Evolutionary conservation across 1,284 basidiomycete species (phyloP).

Genomic region (Ceratobasidium sp.): DNA sequence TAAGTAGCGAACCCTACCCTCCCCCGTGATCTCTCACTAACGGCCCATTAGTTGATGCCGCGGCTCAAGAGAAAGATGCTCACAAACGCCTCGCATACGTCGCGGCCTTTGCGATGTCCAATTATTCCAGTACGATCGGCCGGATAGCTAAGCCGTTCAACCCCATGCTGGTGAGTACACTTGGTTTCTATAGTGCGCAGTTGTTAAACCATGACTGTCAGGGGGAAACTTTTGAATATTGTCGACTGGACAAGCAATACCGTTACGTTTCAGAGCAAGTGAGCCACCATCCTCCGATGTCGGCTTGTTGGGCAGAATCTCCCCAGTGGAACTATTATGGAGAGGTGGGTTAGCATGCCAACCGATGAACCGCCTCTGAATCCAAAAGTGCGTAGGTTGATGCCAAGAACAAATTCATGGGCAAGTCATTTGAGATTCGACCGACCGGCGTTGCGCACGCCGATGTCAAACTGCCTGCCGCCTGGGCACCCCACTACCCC

Average conservation of each 20-base stretch:
- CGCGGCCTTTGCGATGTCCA: constrained; percentile 97
- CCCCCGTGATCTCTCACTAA: constrained; percentile 17
- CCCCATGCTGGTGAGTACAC: constrained; percentile 77
- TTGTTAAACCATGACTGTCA: constrained; percentile 53
- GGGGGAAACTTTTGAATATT: constrained; percentile 95
- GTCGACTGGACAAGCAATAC: constrained; percentile 86
- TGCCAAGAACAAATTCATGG: constrained; percentile 94
- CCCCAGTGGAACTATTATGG: constrained; percentile 93
- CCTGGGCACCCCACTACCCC: constrained; percentile 60
- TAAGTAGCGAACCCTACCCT: constrained; percentile 59
- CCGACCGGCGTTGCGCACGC: constrained; percentile 95
- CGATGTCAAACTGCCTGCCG: constrained; percentile 80
- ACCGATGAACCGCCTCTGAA: background rate
- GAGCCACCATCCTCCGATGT: constrained; percentile 95
- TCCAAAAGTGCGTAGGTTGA: constrained; percentile 67
- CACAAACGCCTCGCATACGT: constrained; percentile 91
- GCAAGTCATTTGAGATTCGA: constrained; percentile 95
- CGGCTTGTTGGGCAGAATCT: constrained; percentile 95
- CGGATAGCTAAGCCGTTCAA: constrained; percentile 97
- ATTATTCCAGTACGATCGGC: constrained; percentile 96
- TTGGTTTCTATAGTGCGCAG: background rate
- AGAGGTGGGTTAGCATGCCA: constrained; percentile 64
- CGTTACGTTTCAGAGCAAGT: constrained; percentile 96
- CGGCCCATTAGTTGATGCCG: constrained; percentile 75
- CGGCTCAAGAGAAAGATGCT: constrained; percentile 79